Conservation (phyloP, 2,329 filamentous ascomycete genomes). For the Cercospora berteroae region DNA sequence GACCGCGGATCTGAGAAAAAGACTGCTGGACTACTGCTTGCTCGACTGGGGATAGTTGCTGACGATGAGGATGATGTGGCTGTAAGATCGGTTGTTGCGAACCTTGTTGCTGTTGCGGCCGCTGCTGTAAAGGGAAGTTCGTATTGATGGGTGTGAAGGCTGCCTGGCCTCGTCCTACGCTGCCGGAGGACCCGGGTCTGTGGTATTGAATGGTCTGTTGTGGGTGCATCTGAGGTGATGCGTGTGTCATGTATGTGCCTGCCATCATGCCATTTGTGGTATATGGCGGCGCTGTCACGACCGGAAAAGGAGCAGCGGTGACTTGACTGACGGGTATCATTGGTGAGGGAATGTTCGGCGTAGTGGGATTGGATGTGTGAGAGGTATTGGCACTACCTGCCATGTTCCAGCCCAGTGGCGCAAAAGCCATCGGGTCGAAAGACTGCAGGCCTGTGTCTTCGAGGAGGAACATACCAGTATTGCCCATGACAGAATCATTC, state of each 20-base stretch:
- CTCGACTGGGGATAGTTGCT: slow-evolving; percentile 16
- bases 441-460: slow-evolving; percentile 48
- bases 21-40: slow-evolving; percentile 21
- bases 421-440: slow-evolving; percentile 27
- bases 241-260: slow-evolving; percentile 27
- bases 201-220: slow-evolving; percentile 15
- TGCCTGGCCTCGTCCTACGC: slow-evolving; percentile 10
- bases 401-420: slow-evolving; percentile 34
- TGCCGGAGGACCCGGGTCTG: slow-evolving; percentile 6
- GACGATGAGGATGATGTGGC: slow-evolving; percentile 22
- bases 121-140: slow-evolving; percentile 17
- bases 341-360: slow-evolving; percentile 26
- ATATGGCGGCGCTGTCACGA: slow-evolving; percentile 29
- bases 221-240: slow-evolving; percentile 30
- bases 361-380: slow-evolving; percentile 23
- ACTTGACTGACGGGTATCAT: slow-evolving; percentile 34
- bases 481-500: slow-evolving; percentile 47
- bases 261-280: slow-evolving; percentile 21
- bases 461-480: slow-evolving; percentile 49
- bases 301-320: slow-evolving; percentile 35
- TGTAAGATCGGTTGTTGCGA: slow-evolving; percentile 10
- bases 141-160: slow-evolving; percentile 30
- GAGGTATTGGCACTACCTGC: slow-evolving; percentile 27
- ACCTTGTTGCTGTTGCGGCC: not conserved
- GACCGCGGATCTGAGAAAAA: slow-evolving; percentile 32